Conservation (phyloP, 2,329 filamentous ascomycete genomes). For the Corinectria fuckeliana region DNA sequence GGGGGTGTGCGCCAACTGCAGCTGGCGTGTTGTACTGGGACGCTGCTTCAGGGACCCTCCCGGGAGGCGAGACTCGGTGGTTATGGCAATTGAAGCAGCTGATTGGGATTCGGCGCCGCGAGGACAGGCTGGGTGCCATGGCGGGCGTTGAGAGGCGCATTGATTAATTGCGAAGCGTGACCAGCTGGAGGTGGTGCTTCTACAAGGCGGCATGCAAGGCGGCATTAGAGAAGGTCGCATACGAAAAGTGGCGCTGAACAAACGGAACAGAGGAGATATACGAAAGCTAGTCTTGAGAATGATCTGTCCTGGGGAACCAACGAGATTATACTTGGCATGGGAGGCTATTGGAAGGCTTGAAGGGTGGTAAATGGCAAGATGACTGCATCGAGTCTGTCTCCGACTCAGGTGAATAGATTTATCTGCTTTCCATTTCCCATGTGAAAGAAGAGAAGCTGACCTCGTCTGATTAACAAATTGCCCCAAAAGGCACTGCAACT, state of each 20-base stretch:
- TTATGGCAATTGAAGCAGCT: constrained; percentile 35
- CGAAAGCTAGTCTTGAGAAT: background rate
- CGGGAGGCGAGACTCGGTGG: background rate
- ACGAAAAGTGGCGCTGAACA: background rate
- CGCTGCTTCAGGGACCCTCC: constrained; percentile 12
- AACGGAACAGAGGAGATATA: background rate
- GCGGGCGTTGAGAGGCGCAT: constrained; percentile 25
- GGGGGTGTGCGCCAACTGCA: constrained; percentile 25
- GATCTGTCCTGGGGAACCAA: background rate
- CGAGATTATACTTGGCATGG: background rate
- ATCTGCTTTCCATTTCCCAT: constrained; percentile 10
- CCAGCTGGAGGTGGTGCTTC: constrained; percentile 27
- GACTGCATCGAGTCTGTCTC: constrained; percentile 22
- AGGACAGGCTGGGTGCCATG: constrained; percentile 16
- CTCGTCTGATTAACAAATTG: background rate
- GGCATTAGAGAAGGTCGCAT: background rate
- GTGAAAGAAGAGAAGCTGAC: constrained; percentile 18
- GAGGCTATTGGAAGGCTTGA: background rate
- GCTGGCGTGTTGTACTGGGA: constrained; percentile 32
- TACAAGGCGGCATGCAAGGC: constrained; percentile 8
- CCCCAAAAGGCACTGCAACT: too few relatives aligned
- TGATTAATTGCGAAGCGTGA: constrained; percentile 29
- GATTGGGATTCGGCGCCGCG: constrained; percentile 33
- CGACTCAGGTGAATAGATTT: constrained; percentile 1
- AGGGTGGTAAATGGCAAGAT: constrained; percentile 25